Conservation (phyloP, 2,329 filamentous ascomycete genomes). For the Penicillium verrucosum region DNA sequence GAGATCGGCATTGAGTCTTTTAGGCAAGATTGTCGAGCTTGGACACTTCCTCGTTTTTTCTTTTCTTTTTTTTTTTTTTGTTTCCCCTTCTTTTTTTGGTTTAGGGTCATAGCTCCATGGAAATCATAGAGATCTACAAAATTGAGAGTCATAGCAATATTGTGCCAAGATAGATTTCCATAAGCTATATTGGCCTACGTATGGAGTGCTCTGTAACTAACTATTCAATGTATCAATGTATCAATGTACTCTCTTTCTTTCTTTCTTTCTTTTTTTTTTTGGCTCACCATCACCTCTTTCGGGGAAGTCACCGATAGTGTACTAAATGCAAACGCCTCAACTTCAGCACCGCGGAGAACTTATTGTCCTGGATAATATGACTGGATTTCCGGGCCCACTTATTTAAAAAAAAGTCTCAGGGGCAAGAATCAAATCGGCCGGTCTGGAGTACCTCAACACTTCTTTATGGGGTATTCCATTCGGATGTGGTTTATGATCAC, state of each 20-base stretch:
- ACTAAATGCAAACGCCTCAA: neutral
- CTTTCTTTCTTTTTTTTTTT: neutral
- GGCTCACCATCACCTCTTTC: neutral
- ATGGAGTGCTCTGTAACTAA: too few species aligned
- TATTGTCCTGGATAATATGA: neutral
- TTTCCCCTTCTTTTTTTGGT: neutral
- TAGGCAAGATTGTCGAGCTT: neutral
- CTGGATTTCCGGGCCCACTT: slow-evolving; percentile 1
- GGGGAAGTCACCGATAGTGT: neutral
- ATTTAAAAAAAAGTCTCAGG: neutral
- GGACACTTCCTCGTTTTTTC: neutral
- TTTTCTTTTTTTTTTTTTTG: neutral
- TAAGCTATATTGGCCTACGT: neutral
- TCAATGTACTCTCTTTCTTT: neutral
- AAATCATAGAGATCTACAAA: slow-evolving; percentile 2
- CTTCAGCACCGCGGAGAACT: neutral
- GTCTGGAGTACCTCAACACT: neutral
- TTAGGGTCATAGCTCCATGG: neutral
- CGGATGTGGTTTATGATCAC: neutral
- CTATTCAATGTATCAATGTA: too few species aligned
- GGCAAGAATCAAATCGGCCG: neutral
- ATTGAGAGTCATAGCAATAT: neutral
- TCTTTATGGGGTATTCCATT: neutral
- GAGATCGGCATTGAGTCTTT: neutral
- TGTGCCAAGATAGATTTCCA: neutral